A percentile compares a stretch with the other conserved stretches of the same genome.
Evolutionary conservation across 164 flowering plant species (phyloP).

Genomic region (Nymphaea thermarum): DNA sequence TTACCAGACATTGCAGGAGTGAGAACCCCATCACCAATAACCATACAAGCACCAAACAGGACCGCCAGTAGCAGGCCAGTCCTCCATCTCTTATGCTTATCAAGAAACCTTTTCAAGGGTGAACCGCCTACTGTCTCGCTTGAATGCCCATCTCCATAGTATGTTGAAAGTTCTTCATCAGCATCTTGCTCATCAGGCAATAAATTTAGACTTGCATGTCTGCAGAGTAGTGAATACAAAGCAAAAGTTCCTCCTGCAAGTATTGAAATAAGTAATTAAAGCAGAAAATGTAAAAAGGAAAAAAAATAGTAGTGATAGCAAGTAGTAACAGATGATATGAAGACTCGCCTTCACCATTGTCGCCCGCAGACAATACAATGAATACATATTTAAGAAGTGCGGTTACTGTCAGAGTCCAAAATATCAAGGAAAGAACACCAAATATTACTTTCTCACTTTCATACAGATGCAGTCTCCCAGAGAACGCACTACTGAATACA

Average conservation of each 20-base stretch:
- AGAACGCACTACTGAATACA: constrained; percentile 47
- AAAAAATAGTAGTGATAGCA: neutral
- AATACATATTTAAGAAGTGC: constrained; percentile 54
- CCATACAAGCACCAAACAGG: constrained; percentile 52
- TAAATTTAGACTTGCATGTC: constrained; percentile 50
- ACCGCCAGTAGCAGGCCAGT: constrained; percentile 41
- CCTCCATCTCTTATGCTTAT: constrained; percentile 39
- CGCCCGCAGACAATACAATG: constrained; percentile 50
- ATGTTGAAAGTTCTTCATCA: constrained; percentile 66
- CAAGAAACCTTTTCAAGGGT: constrained; percentile 30
- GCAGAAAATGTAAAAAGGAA: neutral
- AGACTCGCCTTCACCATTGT: constrained; percentile 66
- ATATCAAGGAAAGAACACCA: constrained; percentile 64
- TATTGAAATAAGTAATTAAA: neutral
- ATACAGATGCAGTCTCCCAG: constrained; percentile 27
- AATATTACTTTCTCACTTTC: constrained; percentile 46
- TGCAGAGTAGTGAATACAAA: constrained; percentile 50
- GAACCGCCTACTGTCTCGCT: constrained; percentile 15
- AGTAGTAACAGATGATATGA: too few species aligned
- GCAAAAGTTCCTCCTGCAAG: constrained; percentile 64
- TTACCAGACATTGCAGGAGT: constrained; percentile 69
- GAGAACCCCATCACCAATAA: constrained; percentile 40
- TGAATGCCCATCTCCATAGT: constrained; percentile 19
- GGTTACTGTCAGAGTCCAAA: constrained; percentile 63
- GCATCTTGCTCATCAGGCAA: constrained; percentile 64